A percentile compares a stretch with the other conserved stretches of the same genome.
Evolutionary conservation across 257 asterid species (phyloP).

Genomic region (Haberlea rhodopensis): DNA sequence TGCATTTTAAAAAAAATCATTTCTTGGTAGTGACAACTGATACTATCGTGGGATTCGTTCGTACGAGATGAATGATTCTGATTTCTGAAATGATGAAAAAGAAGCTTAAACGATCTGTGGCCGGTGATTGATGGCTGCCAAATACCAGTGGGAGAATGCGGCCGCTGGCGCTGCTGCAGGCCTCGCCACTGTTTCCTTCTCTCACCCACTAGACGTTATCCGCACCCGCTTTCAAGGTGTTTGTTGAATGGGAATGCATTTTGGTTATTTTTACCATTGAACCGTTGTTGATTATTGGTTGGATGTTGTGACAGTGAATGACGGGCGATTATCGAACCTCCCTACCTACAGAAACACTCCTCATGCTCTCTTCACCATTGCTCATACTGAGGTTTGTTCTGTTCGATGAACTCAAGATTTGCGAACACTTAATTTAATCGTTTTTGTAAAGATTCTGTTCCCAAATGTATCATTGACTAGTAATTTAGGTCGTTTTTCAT

Average conservation of each 20-base stretch:
- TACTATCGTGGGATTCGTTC: too few relatives aligned
- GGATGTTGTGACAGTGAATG: constrained; percentile 49
- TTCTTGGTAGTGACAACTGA: too few relatives aligned
- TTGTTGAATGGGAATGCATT: too few relatives aligned
- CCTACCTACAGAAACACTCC: constrained; percentile 80
- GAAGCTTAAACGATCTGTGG: constrained; percentile 26
- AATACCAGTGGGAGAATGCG: constrained; percentile 97
- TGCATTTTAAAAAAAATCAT: too few relatives aligned
- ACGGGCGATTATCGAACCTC: constrained; percentile 59
- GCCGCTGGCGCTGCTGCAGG: constrained; percentile 90
- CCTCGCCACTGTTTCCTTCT: constrained; percentile 70
- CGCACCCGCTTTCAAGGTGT: constrained; percentile 97
- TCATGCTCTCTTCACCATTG: constrained; percentile 82
- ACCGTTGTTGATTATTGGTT: constrained; percentile 15
- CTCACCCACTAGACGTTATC: constrained; percentile 94
- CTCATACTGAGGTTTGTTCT: constrained; percentile 77
- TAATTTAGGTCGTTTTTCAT: neutral
- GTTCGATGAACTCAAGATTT: constrained; percentile 10
- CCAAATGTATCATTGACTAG: neutral
- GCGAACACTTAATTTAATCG: constrained; percentile 4
- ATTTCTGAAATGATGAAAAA: constrained; percentile 10
- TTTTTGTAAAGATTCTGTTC: neutral
- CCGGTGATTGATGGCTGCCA: constrained; percentile 50
- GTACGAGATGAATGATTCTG: too few relatives aligned
- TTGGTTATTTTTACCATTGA: too few relatives aligned